Evolutionary conservation across 2,329 filamentous ascomycete species (phyloP), one percentile per base, ranked within the genome.

Genomic region (Alternaria ethzedia): DNA sequence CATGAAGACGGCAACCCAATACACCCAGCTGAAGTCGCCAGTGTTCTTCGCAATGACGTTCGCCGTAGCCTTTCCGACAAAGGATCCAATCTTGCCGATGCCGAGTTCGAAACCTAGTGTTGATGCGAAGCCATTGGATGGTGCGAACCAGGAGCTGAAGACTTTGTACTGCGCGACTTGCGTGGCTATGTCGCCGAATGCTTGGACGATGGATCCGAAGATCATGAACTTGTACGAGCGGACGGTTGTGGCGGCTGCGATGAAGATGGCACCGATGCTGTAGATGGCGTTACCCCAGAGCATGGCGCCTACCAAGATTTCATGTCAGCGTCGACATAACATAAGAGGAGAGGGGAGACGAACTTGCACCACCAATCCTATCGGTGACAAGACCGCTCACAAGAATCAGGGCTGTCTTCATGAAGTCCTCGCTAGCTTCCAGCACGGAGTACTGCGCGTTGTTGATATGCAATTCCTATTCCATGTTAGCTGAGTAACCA

Each of bases 101-200:
- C 83, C 86, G 0, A 90, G 80, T 71, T 90, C 88, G 5, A 90
- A 85, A 0, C 84, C 88, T 0, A 90, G 80, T 0, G 87, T 90
- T 0, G 87, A 87, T 0, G 87, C 88, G 70, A 90, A 90, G 2
- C 88, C 88, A 59, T 86, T 84, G 8, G 82, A 87, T 0, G 88
- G 88, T 0, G 87, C 82, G 64, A 90, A 90, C 88, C 88, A 90
- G 0, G 86, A 88, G 0, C 86, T 88, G 68, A 90, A 90, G 64
- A 90, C 85, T 64, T 89, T 88, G 73, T 89, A 90, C 71, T 89
- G 87, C 0, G 88, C 88, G 28, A 89, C 83, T 67, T 90, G 87
- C 0, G 88, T 90, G 0, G 88, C 86, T 20, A 89, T 87, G 64
- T 89, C 88, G n/a, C 88, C 88, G 0, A 90, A 75, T 0, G 87